These are phyloP conservation scores for Alliaria petiolata DNA, from an alignment of 345 rosid species.

Conservation along the genomic window DNA sequence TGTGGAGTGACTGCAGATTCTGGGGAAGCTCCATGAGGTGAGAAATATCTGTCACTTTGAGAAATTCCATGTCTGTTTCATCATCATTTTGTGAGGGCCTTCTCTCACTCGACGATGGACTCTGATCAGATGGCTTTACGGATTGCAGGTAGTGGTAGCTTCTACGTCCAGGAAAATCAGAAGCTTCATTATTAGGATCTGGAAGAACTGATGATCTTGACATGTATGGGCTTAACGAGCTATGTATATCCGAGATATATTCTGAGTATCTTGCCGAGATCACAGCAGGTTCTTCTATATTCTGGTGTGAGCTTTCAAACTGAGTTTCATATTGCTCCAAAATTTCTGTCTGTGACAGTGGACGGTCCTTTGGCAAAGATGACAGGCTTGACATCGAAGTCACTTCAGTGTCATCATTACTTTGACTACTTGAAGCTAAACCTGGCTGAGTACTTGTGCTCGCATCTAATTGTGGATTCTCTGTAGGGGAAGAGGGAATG, in stretches of 20 bases:
- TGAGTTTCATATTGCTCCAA: neutral
- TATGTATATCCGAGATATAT: neutral
- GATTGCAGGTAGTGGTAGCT: neutral
- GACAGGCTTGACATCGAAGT: constrained; percentile 21
- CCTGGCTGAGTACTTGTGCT: constrained; percentile 1
- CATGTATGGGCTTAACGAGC: constrained; percentile 4
- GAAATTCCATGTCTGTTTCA: constrained; percentile 16
- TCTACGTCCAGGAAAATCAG: neutral
- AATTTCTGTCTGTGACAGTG: neutral
- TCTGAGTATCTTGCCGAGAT: constrained; percentile 28
- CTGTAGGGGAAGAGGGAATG: neutral
- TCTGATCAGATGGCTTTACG: neutral
- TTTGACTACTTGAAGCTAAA: constrained; percentile 17
- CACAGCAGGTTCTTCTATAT: constrained; percentile 21
- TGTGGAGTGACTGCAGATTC: constrained; percentile 29
- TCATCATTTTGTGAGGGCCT: neutral
- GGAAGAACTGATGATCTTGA: neutral
- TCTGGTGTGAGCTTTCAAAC: neutral
- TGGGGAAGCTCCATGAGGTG: constrained; percentile 35
- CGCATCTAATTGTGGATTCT: neutral
- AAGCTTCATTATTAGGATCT: neutral
- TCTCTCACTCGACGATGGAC: constrained; percentile 5
- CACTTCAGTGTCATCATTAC: constrained; percentile 11
- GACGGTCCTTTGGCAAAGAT: constrained; percentile 12
- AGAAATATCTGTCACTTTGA: constrained; percentile 34